Conservation (phyloP, 1,284 basidiomycete genomes). For the Fomes fomentarius region DNA sequence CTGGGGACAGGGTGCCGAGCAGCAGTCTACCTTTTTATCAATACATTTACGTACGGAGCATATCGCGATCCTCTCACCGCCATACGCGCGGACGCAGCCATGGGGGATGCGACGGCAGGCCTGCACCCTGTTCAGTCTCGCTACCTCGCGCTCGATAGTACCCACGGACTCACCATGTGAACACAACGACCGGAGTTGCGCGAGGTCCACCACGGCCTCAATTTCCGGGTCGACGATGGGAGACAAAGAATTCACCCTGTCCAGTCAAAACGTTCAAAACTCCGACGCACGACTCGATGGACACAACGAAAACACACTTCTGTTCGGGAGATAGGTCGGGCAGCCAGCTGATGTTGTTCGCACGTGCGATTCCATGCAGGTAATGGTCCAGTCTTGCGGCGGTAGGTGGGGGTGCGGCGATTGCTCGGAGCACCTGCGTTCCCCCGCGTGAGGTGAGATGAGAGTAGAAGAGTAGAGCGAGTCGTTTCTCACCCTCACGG, state of each 20-base stretch:
- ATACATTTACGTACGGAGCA: background rate
- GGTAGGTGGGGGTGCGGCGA: constrained; percentile 56
- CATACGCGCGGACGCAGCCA: constrained; percentile 76
- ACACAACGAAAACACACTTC: too few relatives aligned
- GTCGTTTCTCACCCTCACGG: constrained; percentile 47
- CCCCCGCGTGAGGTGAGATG: constrained; percentile 5
- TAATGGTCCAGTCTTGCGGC: constrained; percentile 58
- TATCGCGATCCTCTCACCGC: constrained; percentile 53
- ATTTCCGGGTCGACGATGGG: constrained; percentile 58
- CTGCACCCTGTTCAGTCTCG: constrained; percentile 37
- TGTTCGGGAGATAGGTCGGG: constrained; percentile 64
- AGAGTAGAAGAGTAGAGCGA: background rate
- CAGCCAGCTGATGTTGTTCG: constrained; percentile 60
- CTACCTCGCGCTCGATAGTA: background rate
- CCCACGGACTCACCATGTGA: constrained; percentile 48
- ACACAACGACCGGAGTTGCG: constrained; percentile 56
- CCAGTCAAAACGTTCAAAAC: background rate
- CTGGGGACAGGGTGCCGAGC: constrained; percentile 59
- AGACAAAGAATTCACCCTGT: constrained; percentile 56
- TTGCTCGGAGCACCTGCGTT: constrained; percentile 51
- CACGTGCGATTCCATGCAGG: constrained; percentile 54
- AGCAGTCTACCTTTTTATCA: constrained; percentile 49
- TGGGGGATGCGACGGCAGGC: constrained; percentile 68
- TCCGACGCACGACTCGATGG: background rate
- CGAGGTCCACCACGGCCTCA: constrained; percentile 58